Evolutionary conservation across 768 basidiomycete genomes (phyloP), one percentile per base, ranked within the genome.

Genomic region (Boletus rufocinnamomeus): DNA sequence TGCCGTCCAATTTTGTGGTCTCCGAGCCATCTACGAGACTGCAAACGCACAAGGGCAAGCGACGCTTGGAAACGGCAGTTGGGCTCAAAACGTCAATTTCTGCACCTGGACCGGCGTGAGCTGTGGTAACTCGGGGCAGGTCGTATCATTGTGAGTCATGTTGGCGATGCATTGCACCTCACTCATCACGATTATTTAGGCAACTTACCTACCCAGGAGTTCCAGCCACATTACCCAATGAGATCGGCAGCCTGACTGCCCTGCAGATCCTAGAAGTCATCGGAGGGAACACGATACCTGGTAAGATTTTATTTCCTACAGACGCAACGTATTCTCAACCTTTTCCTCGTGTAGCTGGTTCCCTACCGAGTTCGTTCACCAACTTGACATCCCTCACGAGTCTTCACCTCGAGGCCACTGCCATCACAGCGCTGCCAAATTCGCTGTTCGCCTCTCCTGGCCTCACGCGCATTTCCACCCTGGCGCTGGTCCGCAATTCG

Each of bases 31-130:
- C 59, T 81, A 77, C 61, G 76, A 77, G 50, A 72, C 71, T 2
- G 66, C 78, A 11, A 66, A 72, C 17, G 59, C 68, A 17, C 65
- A 70, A 52, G 78, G 76, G 1, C 80, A 80, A 63, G 63, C 72
- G 1, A 69, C 65, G 1, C 72, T 83, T 10, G 71, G 74, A 49
- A 76, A 75, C 23, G 75, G 74, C 2, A 76, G 76, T 7, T 83
- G 82, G 82, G 71, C 74, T 48, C 75, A 77, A 59, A 76, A 81
- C 50, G 62, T 75, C 40, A 70, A 73, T 50, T 79, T 79, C 59
- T 82, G 81, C 60, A 67, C 74, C 1, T 83, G 82, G 82, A 69
- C 60, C 8, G 82, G 82, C 3, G 76, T 83, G 4, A 64, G 61
- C 30, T 83, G 82, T 59, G 75, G 78, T 63, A 64, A 70, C 6